Conservation (phyloP, 371 early-diverging fungal species). For the Mucor circinelloides region DNA sequence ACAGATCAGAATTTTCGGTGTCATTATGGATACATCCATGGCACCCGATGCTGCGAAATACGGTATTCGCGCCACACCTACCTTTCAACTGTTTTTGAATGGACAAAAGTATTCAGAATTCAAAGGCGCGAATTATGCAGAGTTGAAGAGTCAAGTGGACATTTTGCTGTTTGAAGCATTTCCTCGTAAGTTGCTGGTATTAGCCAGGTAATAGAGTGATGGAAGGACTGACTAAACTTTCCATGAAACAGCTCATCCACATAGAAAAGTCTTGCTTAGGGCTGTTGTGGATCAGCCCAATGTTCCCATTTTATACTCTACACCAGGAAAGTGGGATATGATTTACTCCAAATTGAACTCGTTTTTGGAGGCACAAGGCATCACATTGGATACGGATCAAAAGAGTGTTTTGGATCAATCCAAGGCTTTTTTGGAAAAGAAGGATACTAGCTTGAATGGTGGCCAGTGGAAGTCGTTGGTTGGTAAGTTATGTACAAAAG, state of each 20-base stretch:
- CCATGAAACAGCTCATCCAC: constrained; percentile 61
- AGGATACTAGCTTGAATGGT: constrained; percentile 15
- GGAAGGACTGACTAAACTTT: neutral
- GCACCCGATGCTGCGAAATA: constrained; percentile 61
- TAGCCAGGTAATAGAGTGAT: neutral
- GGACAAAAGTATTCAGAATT: constrained; percentile 65
- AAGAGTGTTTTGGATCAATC: constrained; percentile 25
- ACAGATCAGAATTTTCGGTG: constrained; percentile 55
- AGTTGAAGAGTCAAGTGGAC: constrained; percentile 65
- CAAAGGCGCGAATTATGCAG: constrained; percentile 67
- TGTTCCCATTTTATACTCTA: constrained; percentile 60
- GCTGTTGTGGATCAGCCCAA: constrained; percentile 39
- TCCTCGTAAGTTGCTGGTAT: constrained; percentile 57
- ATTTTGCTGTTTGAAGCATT: constrained; percentile 66
- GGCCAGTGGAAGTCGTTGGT: constrained; percentile 41
- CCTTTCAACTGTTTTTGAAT: constrained; percentile 66
- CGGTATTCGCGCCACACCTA: constrained; percentile 68
- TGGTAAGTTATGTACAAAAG: constrained; percentile 22
- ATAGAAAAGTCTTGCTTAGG: constrained; percentile 48
- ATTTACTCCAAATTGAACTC: constrained; percentile 60
- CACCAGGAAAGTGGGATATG: constrained; percentile 56
- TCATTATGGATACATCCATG: constrained; percentile 63
- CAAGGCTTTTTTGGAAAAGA: constrained; percentile 24
- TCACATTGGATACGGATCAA: constrained; percentile 29
- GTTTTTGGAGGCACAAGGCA: constrained; percentile 36